Percentiles rank a stretch among this genome's conserved stretches.
phyloP scores from a whole-genome alignment of 106 monocot species.

The Apostasia shenzhenica region DNA sequence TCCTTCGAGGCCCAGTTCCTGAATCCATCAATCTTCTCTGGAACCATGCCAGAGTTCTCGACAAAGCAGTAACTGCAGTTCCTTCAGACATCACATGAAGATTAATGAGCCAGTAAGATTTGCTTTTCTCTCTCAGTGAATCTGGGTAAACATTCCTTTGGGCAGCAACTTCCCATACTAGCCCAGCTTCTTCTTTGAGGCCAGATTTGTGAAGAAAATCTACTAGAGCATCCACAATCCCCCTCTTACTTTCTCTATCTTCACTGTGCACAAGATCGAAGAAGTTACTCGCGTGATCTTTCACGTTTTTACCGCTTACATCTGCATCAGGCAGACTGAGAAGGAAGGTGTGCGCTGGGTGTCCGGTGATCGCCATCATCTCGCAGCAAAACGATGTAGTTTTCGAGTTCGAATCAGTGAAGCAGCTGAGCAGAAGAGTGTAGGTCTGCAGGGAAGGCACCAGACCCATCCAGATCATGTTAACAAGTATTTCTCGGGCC shows the following conservation, averaged over 20 bases:
- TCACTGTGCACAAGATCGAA: slow-evolving; percentile 83
- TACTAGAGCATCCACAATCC: slow-evolving; percentile 77
- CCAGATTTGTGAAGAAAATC: slow-evolving; percentile 93
- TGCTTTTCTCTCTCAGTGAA: slow-evolving; percentile 60
- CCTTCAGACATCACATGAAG: slow-evolving; percentile 98
- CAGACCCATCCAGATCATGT: slow-evolving; percentile 60
- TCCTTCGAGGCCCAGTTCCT: slow-evolving; percentile 38
- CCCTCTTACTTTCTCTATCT: slow-evolving; percentile 93
- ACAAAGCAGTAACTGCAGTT: slow-evolving; percentile 77
- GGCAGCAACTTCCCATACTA: slow-evolving; percentile 83
- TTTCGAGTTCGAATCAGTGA: slow-evolving; percentile 35
- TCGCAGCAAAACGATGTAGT: slow-evolving; percentile 40
- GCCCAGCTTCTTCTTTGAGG: slow-evolving; percentile 90
- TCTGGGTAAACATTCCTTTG: slow-evolving; percentile 85
- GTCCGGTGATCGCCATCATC: slow-evolving; percentile 80
- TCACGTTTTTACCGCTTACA: slow-evolving; percentile 75
- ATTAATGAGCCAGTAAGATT: slow-evolving; percentile 78
- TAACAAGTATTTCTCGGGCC: slow-evolving; percentile 51
- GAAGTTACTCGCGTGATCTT: slow-evolving; percentile 56
- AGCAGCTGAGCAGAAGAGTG: slow-evolving; percentile 80
- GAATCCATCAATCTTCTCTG: slow-evolving; percentile 40
- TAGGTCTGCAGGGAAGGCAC: slow-evolving; percentile 88
- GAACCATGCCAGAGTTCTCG: slow-evolving; percentile 86
- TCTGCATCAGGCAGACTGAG: slow-evolving; percentile 64
- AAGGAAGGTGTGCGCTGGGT: slow-evolving; percentile 80